Percentiles rank a stretch among this genome's conserved stretches.
phyloP scores from a whole-genome alignment of 116 monocot species.

The Posidonia oceanica region DNA sequence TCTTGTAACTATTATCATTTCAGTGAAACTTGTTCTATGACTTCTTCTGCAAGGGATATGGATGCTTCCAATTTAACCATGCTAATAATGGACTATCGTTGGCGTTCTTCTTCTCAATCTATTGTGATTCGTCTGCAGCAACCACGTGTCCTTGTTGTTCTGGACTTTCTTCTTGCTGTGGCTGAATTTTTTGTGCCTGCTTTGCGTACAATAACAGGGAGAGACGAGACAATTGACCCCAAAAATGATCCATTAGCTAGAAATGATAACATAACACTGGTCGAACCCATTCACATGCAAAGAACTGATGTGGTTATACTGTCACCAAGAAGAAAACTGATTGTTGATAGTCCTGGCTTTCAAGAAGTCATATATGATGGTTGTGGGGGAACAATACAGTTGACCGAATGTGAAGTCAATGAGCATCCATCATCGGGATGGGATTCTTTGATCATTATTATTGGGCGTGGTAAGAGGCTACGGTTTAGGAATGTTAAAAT shows the following conservation, averaged over 20 bases:
- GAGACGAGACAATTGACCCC: conserved; percentile 65
- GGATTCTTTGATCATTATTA: conserved; percentile 34
- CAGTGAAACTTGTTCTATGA: conserved; percentile 4
- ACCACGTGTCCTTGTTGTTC: conserved; percentile 84
- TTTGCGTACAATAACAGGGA: conserved; percentile 64
- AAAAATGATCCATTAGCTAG: conserved; percentile 75
- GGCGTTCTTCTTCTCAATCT: conserved; percentile 75
- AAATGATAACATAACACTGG: conserved; percentile 57
- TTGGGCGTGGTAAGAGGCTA: conserved; percentile 86
- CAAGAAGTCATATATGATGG: conserved; percentile 91
- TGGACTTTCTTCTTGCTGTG: conserved; percentile 86
- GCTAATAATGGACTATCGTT: conserved; percentile 83
- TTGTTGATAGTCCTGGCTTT: conserved; percentile 58
- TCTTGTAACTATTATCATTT: background rate
- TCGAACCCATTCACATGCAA: conserved; percentile 54
- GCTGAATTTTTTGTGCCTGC: conserved; percentile 88
- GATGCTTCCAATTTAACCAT: conserved; percentile 65
- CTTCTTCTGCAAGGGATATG: conserved; percentile 14
- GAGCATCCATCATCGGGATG: conserved; percentile 23
- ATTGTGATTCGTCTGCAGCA: conserved; percentile 85
- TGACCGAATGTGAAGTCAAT: conserved; percentile 47
- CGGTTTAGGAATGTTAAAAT: conserved; percentile 95
- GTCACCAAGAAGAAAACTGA: conserved; percentile 66
- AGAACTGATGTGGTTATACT: conserved; percentile 45
- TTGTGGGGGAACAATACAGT: conserved; percentile 63